Conservation (phyloP, 495 filamentous ascomycete species). For the Aspergillus homomorphus region DNA sequence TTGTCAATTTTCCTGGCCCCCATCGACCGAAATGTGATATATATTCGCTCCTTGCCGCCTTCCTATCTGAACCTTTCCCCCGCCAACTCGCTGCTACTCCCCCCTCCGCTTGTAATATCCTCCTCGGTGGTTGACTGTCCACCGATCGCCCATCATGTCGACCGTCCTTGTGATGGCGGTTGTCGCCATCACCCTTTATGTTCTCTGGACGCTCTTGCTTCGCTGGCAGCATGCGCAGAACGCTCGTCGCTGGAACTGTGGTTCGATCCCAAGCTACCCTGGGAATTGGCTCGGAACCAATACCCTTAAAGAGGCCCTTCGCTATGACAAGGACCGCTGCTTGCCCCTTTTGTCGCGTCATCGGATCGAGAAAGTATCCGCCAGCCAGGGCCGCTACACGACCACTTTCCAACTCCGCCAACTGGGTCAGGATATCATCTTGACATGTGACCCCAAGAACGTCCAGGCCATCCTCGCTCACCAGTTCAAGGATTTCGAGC, state of each 20-base stretch:
- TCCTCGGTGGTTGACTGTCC: neutral
- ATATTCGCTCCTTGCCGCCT: neutral
- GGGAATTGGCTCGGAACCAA: constrained; percentile 33
- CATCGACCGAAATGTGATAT: neutral
- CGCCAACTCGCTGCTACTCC: neutral
- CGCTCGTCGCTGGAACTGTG: constrained; percentile 30
- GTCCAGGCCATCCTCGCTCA: constrained; percentile 52
- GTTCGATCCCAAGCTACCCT: constrained; percentile 29
- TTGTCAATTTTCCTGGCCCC: neutral
- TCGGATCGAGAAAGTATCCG: constrained; percentile 24
- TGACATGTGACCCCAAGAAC: constrained; percentile 54
- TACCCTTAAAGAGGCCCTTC: constrained; percentile 26
- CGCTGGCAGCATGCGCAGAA: constrained; percentile 26
- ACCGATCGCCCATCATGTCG: neutral
- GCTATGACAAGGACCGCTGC: constrained; percentile 27
- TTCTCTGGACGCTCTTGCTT: neutral
- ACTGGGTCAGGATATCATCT: constrained; percentile 27
- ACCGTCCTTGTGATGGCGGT: neutral
- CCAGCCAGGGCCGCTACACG: constrained; percentile 29
- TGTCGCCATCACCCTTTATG: neutral
- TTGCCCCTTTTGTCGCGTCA: constrained; percentile 23
- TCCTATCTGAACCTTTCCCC: neutral
- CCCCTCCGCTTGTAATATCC: neutral
- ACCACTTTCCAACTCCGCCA: constrained; percentile 28
- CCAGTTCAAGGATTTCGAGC: constrained; percentile 52